These are phyloP conservation scores for Neckera pumila DNA, from an alignment of 225 moss, liverwort and hornwort genomes.

Conservation along the genomic window DNA sequence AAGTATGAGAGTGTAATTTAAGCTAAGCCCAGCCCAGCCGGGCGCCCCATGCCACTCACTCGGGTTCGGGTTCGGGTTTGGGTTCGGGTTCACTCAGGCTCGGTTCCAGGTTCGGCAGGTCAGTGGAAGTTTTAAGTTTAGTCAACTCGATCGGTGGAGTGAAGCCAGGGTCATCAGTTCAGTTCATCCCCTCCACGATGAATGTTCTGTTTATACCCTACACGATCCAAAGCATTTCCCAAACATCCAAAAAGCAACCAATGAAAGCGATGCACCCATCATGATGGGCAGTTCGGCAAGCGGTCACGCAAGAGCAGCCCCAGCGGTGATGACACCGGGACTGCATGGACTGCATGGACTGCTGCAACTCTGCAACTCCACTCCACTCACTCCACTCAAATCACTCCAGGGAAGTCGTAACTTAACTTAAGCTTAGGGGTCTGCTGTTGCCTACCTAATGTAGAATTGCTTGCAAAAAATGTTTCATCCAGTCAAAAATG, in stretches of 20 bases:
- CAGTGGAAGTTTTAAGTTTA: too few relatives aligned
- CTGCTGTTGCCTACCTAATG: too few relatives aligned
- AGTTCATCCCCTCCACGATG: neutral
- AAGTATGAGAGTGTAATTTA: neutral
- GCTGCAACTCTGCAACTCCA: too few relatives aligned
- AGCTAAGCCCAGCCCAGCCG: too few relatives aligned
- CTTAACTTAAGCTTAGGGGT: too few relatives aligned
- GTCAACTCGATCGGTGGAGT: neutral
- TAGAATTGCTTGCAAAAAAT: neutral
- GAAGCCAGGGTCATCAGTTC: neutral
- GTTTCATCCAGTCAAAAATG: neutral
- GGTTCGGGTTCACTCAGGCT: too few relatives aligned
- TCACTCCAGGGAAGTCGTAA: neutral
- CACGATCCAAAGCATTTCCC: neutral
- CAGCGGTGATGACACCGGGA: neutral
- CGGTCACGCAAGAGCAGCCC: neutral
- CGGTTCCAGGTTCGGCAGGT: neutral
- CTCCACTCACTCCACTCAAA: too few relatives aligned
- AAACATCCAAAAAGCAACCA: neutral
- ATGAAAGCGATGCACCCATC: neutral
- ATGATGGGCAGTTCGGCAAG: neutral
- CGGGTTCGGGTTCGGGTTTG: too few relatives aligned
- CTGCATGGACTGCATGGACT: neutral
- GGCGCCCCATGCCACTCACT: neutral
- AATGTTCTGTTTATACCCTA: slow-evolving; percentile 7